phyloP scores from a whole-genome alignment of 345 rosid genomes.

The Gossypium raimondii region DNA sequence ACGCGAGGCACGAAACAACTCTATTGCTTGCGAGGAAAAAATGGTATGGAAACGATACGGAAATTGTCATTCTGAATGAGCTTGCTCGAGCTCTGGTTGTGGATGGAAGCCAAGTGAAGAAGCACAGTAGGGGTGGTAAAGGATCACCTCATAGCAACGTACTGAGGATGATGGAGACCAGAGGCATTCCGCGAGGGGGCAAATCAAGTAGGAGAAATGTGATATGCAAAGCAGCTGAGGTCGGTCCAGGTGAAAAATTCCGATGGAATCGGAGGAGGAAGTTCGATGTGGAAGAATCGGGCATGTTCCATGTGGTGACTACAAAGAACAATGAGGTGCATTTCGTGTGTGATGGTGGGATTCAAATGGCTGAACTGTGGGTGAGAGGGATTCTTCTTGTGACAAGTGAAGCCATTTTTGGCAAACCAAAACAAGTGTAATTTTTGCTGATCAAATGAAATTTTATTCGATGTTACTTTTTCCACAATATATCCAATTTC shows the following conservation, averaged over 20 bases:
- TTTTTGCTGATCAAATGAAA: neutral
- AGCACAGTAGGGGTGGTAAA: too few relatives aligned
- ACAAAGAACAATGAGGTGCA: conserved; percentile 59
- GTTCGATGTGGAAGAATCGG: conserved; percentile 36
- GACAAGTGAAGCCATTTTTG: neutral
- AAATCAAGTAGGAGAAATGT: too few relatives aligned
- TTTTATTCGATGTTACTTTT: too few relatives aligned
- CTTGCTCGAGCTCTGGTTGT: conserved; percentile 29
- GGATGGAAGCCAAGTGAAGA: too few relatives aligned
- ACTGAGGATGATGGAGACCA: too few relatives aligned
- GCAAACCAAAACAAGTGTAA: neutral
- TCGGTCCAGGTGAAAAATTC: too few relatives aligned
- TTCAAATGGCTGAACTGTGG: conserved; percentile 41
- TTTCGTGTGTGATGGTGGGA: conserved; percentile 55
- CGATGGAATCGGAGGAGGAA: conserved; percentile 47
- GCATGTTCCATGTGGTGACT: conserved; percentile 50
- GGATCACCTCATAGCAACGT: too few relatives aligned
- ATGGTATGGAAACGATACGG: conserved; percentile 21
- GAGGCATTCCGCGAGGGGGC: too few relatives aligned
- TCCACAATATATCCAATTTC: too few relatives aligned
- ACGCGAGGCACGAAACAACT: conserved; percentile 49
- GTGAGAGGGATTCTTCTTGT: neutral
- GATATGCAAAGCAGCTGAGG: too few relatives aligned
- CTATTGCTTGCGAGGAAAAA: conserved; percentile 33
- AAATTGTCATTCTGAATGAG: conserved; percentile 41